Base-by-base conservation (phyloP, 1,284 basidiomycete species). In the Sphagnurus paluster region DNA sequence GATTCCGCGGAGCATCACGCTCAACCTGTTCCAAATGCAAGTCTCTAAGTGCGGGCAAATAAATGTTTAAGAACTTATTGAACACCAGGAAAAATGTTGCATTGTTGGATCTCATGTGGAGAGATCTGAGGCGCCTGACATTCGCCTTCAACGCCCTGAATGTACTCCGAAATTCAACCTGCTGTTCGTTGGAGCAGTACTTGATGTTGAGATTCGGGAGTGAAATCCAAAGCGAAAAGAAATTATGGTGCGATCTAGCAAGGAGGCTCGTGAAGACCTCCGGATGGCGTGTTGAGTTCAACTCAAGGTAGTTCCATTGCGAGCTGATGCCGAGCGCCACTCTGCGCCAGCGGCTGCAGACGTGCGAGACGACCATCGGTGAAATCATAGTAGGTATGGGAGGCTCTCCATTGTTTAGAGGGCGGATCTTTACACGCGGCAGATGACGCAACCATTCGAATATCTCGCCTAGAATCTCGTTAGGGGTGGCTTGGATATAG, bases 381-480 rank as follows among this genome's bases (percentile, higher is more conserved):
- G 19, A n/a, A 4, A 35, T 30, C 20, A 29, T 13, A n/a, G 14
- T 24, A 5, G 38, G 37, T 5, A 20, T 19, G 26, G 14, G 16
- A 23, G 4, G 21, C 19, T 10, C 5, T 23, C 7, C 20, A 3
- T 2, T 24, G 24, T 25, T 25, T 14, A 14, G 13, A 1, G 21
- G n/a, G 8, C 4, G 16, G 4, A 16, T 17, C 32, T 16, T 19
- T 17, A 19, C 9, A 13, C 19, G 29, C 2, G 40, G 30, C n/a
- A 30, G 4, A 8, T 11, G 14, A 4, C 20, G 19, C 4, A 49
- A 19, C 19, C 34, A 39, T 17, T 46, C 41, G 10, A 50, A 50
- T n/a, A 50, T 44, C 9, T 36, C 37, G 19, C 24, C 41, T 8
- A 50, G 37, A 14, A 46, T 28, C 42, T 50, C 49, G 25, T 35